Base-by-base conservation (phyloP, 805 yeast species). In the Zygoascus ofunaensis region DNA sequence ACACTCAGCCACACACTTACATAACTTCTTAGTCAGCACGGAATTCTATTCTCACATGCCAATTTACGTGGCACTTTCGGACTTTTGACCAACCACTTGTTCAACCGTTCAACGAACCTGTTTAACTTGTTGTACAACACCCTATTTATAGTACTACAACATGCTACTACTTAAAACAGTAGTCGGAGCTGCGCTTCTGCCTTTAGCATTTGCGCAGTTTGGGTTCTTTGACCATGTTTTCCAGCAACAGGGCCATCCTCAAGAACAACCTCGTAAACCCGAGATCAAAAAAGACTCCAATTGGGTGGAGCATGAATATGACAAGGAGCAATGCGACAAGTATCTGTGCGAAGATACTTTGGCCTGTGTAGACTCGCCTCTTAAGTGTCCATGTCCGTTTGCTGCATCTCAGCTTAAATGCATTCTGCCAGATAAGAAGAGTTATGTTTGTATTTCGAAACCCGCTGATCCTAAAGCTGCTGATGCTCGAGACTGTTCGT, bases 301-400 rank as follows among this genome's bases (percentile, higher is more conserved):
- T 42, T 48, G 52, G 51, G 46, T 54, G 14, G 58, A 53, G 26
- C 51, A 47, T 20, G 42, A 47, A 32, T 55, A 53, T 41, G 56
- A 54, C 22, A 33, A 38, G 28, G 58, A 37, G 21, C 15, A 39
- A 2, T 92, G 98, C 58, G 62, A 64, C 7, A 66, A 68, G 4
- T 90, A 80, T 59, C 63, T 90, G 30, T 92, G 98, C 59, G 86
- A 86, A 3, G 94, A 80, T 53, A 86, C 97, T 0, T 68, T 79
- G 34, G 70, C 70, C 7, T 92, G 98, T 66, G 98, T 86, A 0
- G 70, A 71, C 1, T 55, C 63, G 1, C 77, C 86, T 0, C 53
- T 71, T 5, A 83, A 80, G 42, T 92, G 98, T 60, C 95, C 97
- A 1, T 92, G 98, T 60, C 87, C 86, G 2, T 90, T 77, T 58